Percentiles rank a stretch among this genome's conserved stretches.
phyloP scores from a whole-genome alignment of 805 yeast genomes.

The Metschnikowia orientalis region DNA sequence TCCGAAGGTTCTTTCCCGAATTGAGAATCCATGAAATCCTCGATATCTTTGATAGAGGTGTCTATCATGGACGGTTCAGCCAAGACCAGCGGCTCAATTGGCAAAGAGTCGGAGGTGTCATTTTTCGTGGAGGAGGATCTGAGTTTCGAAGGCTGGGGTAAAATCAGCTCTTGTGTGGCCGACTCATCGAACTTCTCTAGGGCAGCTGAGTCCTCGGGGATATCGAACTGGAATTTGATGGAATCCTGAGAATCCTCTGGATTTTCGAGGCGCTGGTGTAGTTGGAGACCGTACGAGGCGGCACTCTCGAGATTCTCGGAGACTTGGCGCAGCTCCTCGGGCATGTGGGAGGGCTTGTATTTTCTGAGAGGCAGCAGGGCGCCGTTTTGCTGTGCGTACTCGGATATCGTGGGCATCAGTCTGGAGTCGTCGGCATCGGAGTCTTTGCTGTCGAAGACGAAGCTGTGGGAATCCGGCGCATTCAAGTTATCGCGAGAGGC shows the following conservation, averaged over 20 bases:
- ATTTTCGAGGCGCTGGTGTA: conserved; percentile 20
- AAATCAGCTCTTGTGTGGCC: conserved; percentile 6
- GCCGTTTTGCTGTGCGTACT: conserved; percentile 21
- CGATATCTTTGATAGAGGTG: conserved; percentile 38
- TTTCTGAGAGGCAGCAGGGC: conserved; percentile 24
- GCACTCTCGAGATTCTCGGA: conserved; percentile 26
- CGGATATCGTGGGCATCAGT: conserved; percentile 18
- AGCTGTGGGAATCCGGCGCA: conserved; percentile 15
- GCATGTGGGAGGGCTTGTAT: conserved; percentile 7
- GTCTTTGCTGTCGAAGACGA: conserved; percentile 13
- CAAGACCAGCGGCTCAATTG: too few relatives aligned
- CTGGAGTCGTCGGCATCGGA: conserved; percentile 6
- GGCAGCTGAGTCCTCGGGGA: conserved; percentile 8
- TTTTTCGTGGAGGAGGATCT: not conserved
- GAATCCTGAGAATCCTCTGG: conserved; percentile 4
- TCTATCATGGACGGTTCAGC: conserved; percentile 21
- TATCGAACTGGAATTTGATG: conserved; percentile 9
- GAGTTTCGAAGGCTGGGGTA: not conserved
- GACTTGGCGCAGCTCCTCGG: conserved; percentile 13
- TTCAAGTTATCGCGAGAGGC: conserved; percentile 1
- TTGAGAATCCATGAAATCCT: conserved; percentile 35
- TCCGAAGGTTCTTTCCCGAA: conserved; percentile 13
- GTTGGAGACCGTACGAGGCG: conserved; percentile 24
- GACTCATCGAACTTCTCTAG: conserved; percentile 17
- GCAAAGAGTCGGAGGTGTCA: conserved; percentile 6